These are phyloP conservation scores for Aschersonia sp. DNA, from an alignment of 2,329 filamentous ascomycete genomes.

Conservation along the genomic window DNA sequence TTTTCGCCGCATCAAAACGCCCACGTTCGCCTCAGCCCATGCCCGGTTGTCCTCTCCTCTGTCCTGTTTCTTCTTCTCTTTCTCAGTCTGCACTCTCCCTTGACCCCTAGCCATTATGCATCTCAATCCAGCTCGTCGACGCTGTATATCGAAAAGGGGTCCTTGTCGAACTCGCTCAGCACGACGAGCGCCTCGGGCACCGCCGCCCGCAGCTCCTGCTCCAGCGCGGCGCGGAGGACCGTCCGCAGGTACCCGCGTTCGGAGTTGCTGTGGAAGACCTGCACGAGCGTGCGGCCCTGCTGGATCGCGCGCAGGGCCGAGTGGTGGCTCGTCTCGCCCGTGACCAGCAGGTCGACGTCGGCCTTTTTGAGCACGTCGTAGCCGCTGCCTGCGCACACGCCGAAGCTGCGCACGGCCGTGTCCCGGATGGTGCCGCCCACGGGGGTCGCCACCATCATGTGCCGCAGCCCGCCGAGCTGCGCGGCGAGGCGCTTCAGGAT, in stretches of 20 bases:
- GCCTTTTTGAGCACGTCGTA: constrained; percentile 57
- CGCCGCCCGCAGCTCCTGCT: constrained; percentile 39
- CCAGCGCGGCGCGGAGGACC: constrained; percentile 53
- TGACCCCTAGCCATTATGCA: not conserved
- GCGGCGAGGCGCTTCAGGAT: constrained; percentile 44
- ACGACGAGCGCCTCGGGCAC: constrained; percentile 43
- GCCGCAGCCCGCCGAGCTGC: constrained; percentile 48
- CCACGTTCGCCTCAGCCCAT: no score
- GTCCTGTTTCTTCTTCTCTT: not conserved
- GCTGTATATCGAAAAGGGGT: constrained; percentile 72
- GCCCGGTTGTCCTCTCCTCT: not conserved
- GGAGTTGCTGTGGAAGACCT: constrained; percentile 84
- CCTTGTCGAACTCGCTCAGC: constrained; percentile 66
- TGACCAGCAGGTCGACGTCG: constrained; percentile 70
- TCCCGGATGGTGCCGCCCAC: constrained; percentile 28
- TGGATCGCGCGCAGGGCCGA: constrained; percentile 79
- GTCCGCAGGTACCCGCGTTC: constrained; percentile 70
- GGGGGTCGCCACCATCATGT: constrained; percentile 34
- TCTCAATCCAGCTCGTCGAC: constrained; percentile 20
- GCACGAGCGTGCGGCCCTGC: constrained; percentile 67
- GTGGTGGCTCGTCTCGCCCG: constrained; percentile 87
- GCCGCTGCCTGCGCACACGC: constrained; percentile 82
- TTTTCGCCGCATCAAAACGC: no score
- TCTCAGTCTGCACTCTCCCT: not conserved
- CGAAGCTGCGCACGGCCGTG: constrained; percentile 49